Conservation (phyloP, 495 filamentous ascomycete genomes). For the Xylaria curta region DNA sequence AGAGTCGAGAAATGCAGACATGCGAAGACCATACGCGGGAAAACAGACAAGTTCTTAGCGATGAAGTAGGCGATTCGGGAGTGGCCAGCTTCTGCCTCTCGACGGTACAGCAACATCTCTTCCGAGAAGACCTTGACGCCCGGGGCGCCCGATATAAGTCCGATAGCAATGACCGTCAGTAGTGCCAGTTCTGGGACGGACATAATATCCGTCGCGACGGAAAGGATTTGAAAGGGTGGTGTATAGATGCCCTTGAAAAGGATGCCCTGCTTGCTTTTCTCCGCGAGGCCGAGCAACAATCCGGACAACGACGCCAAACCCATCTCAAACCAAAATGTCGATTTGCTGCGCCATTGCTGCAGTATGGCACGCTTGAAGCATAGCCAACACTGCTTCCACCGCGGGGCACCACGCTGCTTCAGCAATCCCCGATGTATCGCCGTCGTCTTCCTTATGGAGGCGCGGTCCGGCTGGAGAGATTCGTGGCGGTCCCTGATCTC, state of each 20-base stretch:
- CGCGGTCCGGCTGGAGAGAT: conserved; percentile 28
- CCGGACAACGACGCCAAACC: conserved; percentile 57
- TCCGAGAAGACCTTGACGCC: conserved; percentile 64
- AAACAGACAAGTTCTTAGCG: conserved; percentile 58
- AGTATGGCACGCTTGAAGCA: conserved; percentile 55
- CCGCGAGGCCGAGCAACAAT: conserved; percentile 60
- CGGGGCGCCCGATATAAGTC: conserved; percentile 59
- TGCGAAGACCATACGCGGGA: conserved; percentile 57
- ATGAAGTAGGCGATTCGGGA: conserved; percentile 61
- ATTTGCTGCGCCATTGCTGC: conserved; percentile 60
- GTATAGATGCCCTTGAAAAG: conserved; percentile 60
- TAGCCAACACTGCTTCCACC: conserved; percentile 53
- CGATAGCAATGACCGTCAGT: conserved; percentile 58
- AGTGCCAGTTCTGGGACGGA: conserved; percentile 57
- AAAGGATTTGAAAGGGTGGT: conserved; percentile 56
- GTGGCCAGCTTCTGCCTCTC: conserved; percentile 61
- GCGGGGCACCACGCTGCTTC: conserved; percentile 53
- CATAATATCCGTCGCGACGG: conserved; percentile 55
- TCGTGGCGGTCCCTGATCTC: conserved; percentile 31
- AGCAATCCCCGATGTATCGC: conserved; percentile 38
- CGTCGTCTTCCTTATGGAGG: conserved; percentile 37
- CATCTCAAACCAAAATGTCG: conserved; percentile 60
- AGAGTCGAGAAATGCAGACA: conserved; percentile 62
- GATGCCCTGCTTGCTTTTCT: conserved; percentile 53
- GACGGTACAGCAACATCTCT: conserved; percentile 59